Evolutionary conservation across 2,329 filamentous ascomycete genomes (phyloP), one percentile per base, ranked within the genome.

Genomic region (Neopestalotiopsis sp.): DNA sequence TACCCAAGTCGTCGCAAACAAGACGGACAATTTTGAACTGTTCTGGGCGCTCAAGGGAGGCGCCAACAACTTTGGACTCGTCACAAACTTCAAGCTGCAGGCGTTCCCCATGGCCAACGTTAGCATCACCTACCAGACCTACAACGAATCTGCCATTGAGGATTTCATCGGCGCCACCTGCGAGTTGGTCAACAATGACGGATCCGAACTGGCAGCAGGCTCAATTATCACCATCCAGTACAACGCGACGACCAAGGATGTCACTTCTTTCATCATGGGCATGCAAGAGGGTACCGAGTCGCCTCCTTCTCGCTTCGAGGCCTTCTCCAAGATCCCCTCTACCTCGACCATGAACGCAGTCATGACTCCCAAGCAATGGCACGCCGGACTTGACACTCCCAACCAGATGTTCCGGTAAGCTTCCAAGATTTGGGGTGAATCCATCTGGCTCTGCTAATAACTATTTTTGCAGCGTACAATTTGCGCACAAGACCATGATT

Each of bases 391-490:
- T 10, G 77, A 77, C 4, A 73, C 75, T 0, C 79, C 79, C 0
- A 78, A 78, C 62, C 78, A 81, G 59, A 77, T 80, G 76, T 79
- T 81, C 70, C 74, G 80, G 76, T 79, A 73, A 57, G 71, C 34
- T n/a, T 7, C 5, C 20, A 59, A 4, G 2, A 24, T 3, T 12
- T 28, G 57, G 1, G 3, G 3, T 30, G 2, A 0, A 6, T 6
- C 10, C n/a, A 5, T 59, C 5, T 12, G 3, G 5, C 10, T 32
- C n/a, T 24, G 56, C 14, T 59, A 4, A 63, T 5, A n/a, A 10
- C 7, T 40, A n/a, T 20, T 17, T 13, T 14, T 20, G 1, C 49
- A 80, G 78, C 6, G 74, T 80, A 9, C 75, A 78, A 70, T 83
- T 83, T 58, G 77, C 73, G 1, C 77, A 79, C 62, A 75, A 80